Conservation (phyloP, 2,329 filamentous ascomycete genomes). For the Ambrosiella beaveri region DNA sequence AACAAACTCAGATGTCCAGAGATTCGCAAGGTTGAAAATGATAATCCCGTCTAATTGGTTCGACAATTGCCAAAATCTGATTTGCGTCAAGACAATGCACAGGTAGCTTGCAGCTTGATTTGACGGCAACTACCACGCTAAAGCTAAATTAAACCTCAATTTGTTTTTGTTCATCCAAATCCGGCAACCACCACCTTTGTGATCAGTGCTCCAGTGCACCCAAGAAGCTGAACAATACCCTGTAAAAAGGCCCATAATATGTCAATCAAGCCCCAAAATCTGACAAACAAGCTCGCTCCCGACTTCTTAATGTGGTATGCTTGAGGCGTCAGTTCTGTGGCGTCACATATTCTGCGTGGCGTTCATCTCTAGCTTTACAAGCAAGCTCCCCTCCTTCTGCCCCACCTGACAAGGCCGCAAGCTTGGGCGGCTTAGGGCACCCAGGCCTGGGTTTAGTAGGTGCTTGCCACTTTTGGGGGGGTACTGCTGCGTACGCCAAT, state of each 20-base stretch:
- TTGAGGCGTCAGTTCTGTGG: neutral
- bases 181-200: neutral
- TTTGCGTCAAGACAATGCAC: no score
- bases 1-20: no score
- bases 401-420: conserved; percentile 10
- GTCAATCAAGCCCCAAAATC: neutral
- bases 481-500: conserved; percentile 11
- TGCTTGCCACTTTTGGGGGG: neutral
- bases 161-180: neutral
- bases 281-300: neutral
- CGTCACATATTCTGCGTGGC: neutral
- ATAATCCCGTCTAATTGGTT: no score
- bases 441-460: neutral
- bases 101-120: neutral
- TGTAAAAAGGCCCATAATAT: neutral
- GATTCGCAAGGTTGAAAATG: no score
- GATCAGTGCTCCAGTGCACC: no score
- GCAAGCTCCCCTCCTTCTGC: conserved; percentile 1
- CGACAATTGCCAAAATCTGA: no score
- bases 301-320: neutral
- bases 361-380: neutral
- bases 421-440: neutral
- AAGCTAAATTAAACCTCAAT: neutral
- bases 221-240: no score
- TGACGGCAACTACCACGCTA: neutral